These are phyloP conservation scores for Phytopythium aichiense DNA, from an alignment of 352 stramenopile species.

Conservation along the genomic window DNA sequence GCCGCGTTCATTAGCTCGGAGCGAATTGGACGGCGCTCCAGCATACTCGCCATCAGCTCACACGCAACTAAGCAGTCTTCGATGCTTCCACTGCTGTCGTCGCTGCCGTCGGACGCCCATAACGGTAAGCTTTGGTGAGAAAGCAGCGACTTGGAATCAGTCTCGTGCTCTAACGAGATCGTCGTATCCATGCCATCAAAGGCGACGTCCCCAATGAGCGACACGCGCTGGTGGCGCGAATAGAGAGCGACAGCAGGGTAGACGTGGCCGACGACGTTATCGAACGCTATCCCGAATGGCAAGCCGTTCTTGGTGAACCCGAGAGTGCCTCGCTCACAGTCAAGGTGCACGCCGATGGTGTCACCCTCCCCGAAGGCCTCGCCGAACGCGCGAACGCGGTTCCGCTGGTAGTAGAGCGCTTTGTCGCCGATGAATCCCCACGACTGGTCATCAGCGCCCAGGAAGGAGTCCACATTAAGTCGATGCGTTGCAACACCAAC, in stretches of 20 bases:
- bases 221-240: conserved; percentile 84
- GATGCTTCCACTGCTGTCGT: conserved; percentile 22
- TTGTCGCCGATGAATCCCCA: conserved; percentile 99
- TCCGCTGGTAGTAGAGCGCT: conserved; percentile 97
- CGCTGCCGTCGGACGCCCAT: not conserved
- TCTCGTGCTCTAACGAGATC: not conserved
- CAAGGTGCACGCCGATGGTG: conserved; percentile 73
- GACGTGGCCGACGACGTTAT: conserved; percentile 88
- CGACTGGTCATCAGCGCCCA: conserved; percentile 95
- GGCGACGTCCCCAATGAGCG: conserved; percentile 24
- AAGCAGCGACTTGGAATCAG: not conserved
- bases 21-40: conserved; percentile 19
- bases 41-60: conserved; percentile 51
- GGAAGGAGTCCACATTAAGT: conserved; percentile 93
- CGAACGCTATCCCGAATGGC: conserved; percentile 84
- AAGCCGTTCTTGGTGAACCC: conserved; percentile 89
- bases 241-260: conserved; percentile 93
- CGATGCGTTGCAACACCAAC: conserved; percentile 92
- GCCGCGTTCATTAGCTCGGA: conserved; percentile 24
- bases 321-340: conserved; percentile 84
- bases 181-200: not conserved
- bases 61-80: conserved; percentile 60
- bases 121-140: not conserved
- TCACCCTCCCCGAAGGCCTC: conserved; percentile 86
- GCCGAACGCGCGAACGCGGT: conserved; percentile 89